Evolutionary conservation across 371 early-diverging fungal genomes (phyloP).

Genomic region (Umbelopsis sp.): DNA sequence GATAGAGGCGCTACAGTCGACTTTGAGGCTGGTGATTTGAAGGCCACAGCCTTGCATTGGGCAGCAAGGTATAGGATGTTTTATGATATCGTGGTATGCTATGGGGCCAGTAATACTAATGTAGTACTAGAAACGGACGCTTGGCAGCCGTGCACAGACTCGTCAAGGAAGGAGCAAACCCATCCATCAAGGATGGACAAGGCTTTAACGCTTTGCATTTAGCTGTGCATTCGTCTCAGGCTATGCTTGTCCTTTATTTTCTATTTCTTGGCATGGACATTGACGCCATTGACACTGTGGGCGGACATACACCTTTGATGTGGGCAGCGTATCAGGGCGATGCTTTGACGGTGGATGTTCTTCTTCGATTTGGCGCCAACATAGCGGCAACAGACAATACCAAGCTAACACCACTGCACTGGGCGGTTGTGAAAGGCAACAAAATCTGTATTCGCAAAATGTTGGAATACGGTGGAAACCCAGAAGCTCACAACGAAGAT

Average conservation of each 20-base stretch:
- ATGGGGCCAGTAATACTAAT: background rate
- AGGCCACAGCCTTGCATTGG: slow-evolving; percentile 92
- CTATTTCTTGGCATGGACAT: slow-evolving; percentile 71
- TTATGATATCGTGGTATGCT: slow-evolving; percentile 19
- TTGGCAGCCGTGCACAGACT: slow-evolving; percentile 75
- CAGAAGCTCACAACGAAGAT: slow-evolving; percentile 37
- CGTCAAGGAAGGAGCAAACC: slow-evolving; percentile 78
- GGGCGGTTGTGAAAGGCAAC: slow-evolving; percentile 64
- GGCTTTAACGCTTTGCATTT: slow-evolving; percentile 92
- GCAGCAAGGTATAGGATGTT: slow-evolving; percentile 59
- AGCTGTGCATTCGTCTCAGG: slow-evolving; percentile 86
- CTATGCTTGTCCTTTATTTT: slow-evolving; percentile 75
- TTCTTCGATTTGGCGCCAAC: slow-evolving; percentile 73
- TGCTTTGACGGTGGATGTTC: slow-evolving; percentile 63
- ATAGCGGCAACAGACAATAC: slow-evolving; percentile 70
- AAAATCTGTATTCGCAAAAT: slow-evolving; percentile 50
- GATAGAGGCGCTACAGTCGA: slow-evolving; percentile 83
- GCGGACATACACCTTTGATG: slow-evolving; percentile 87
- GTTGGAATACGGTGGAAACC: slow-evolving; percentile 60
- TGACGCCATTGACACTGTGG: slow-evolving; percentile 74
- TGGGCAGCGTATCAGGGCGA: slow-evolving; percentile 94
- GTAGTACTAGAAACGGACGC: slow-evolving; percentile 64
- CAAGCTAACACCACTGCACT: slow-evolving; percentile 84
- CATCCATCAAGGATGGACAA: slow-evolving; percentile 74
- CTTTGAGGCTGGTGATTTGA: slow-evolving; percentile 74